phyloP scores from a whole-genome alignment of 306 rosid genomes.

The Comarum palustre region DNA sequence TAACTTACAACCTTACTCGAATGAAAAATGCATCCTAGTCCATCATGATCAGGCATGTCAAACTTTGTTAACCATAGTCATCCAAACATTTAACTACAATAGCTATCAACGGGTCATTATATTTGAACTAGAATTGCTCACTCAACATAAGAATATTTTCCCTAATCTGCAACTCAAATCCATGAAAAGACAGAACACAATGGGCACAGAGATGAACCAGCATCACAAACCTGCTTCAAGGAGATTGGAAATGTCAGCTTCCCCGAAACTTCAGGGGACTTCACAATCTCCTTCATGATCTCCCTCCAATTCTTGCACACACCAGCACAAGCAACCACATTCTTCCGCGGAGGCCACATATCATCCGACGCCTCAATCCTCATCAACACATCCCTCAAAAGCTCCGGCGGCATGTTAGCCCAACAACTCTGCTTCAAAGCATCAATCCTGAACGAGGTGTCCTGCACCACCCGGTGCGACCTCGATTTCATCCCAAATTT shows the following conservation, averaged over 20 bases:
- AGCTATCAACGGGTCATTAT: not conserved
- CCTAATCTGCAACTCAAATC: not conserved
- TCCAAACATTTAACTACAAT: not conserved
- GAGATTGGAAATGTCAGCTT: slow-evolving; percentile 88
- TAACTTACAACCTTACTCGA: not conserved
- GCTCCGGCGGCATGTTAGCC: slow-evolving; percentile 94
- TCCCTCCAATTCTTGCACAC: slow-evolving; percentile 95
- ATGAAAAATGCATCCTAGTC: not conserved
- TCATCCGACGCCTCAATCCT: slow-evolving; percentile 82
- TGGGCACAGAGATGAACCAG: not conserved
- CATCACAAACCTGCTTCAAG: slow-evolving; percentile 68
- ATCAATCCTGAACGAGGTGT: slow-evolving; percentile 35
- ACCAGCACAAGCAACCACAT: slow-evolving; percentile 81
- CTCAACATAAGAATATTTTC: not conserved
- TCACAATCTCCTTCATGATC: slow-evolving; percentile 75
- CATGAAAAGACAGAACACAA: not conserved
- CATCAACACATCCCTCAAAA: slow-evolving; percentile 76
- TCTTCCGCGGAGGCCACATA: slow-evolving; percentile 72
- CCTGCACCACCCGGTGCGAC: slow-evolving; percentile 65
- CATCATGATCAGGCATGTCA: not conserved
- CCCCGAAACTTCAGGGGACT: slow-evolving; percentile 64
- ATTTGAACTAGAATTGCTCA: not conserved
- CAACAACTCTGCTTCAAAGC: slow-evolving; percentile 92
- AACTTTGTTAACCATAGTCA: not conserved
- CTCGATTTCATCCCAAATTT: slow-evolving; percentile 71